Conservation (phyloP, 352 stramenopile genomes). For the Phytophthora uliginosa region DNA sequence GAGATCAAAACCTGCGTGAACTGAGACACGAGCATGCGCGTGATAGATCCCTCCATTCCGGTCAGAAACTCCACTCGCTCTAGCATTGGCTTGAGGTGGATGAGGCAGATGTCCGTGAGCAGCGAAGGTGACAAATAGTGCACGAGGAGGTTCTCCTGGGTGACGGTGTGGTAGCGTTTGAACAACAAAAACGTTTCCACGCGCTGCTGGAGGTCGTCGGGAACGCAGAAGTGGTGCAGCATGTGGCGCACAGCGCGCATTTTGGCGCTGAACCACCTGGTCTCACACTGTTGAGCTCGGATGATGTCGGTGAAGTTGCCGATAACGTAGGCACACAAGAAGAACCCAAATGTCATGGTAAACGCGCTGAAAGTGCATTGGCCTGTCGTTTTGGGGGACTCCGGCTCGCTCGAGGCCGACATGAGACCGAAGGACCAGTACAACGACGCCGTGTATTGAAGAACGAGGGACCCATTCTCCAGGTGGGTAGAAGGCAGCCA, state of each 20-base stretch:
- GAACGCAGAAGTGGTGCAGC: conserved; percentile 62
- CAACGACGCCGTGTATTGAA: conserved; percentile 65
- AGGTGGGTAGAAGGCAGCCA: conserved; percentile 51
- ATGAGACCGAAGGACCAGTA: conserved; percentile 77
- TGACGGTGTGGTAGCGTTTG: conserved; percentile 72
- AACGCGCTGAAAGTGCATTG: conserved; percentile 65
- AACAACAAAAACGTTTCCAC: conserved; percentile 78
- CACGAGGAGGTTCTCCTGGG: conserved; percentile 66
- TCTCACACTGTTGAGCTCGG: conserved; percentile 63
- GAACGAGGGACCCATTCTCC: conserved; percentile 16
- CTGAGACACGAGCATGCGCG: conserved; percentile 71
- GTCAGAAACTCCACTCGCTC: conserved; percentile 65
- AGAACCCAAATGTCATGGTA: conserved; percentile 73
- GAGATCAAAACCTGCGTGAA: conserved; percentile 67
- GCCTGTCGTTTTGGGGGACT: conserved; percentile 56
- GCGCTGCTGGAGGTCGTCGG: conserved; percentile 42
- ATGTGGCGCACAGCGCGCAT: conserved; percentile 61
- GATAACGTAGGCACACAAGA: conserved; percentile 76
- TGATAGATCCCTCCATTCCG: conserved; percentile 62
- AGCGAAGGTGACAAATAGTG: conserved; percentile 65
- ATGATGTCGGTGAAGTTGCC: conserved; percentile 75
- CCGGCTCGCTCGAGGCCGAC: conserved; percentile 60
- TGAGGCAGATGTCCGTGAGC: conserved; percentile 69
- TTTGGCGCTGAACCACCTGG: conserved; percentile 65
- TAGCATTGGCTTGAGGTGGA: conserved; percentile 74